A percentile compares a stretch with the other conserved stretches of the same genome.
Conservation (phyloP, 2,329 filamentous ascomycete species). For the Curvularia verruculosa region DNA sequence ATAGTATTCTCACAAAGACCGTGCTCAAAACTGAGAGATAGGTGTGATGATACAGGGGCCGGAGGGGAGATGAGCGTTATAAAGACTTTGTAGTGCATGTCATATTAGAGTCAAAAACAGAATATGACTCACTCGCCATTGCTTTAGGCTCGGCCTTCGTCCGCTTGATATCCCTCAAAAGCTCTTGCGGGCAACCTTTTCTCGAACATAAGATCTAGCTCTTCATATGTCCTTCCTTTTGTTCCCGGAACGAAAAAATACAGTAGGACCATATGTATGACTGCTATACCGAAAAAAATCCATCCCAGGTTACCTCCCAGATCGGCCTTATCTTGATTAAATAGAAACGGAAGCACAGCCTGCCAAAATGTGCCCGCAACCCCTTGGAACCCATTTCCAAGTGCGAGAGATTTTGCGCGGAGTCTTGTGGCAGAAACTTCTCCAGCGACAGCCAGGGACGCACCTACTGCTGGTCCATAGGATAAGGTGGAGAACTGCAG, state of each 20-base stretch:
- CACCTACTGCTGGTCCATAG: not conserved
- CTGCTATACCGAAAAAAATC: slow-evolving; percentile 48
- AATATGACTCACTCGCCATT: not conserved
- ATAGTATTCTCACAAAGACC: too few relatives aligned
- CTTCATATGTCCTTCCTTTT: slow-evolving; percentile 50
- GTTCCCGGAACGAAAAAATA: slow-evolving; percentile 51
- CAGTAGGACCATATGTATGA: slow-evolving; percentile 45
- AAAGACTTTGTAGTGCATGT: not conserved
- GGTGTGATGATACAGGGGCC: too few relatives aligned
- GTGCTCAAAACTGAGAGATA: too few relatives aligned
- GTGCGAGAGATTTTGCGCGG: not conserved
- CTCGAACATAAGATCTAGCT: slow-evolving; percentile 43
- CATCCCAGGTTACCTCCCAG: slow-evolving; percentile 52
- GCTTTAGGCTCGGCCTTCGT: not conserved
- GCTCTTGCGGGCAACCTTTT: not conserved
- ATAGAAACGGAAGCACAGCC: slow-evolving; percentile 46
- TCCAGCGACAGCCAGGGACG: not conserved
- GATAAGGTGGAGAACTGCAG: not conserved
- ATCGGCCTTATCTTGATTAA: slow-evolving; percentile 51
- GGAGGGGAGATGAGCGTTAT: too few relatives aligned
- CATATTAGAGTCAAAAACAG: not conserved
- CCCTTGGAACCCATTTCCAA: not conserved
- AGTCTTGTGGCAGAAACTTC: not conserved
- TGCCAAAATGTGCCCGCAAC: slow-evolving; percentile 27
- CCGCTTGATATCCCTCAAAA: not conserved